Conservation (phyloP, 192 early-diverging fungal species). For the Lobosporangium transversale region DNA sequence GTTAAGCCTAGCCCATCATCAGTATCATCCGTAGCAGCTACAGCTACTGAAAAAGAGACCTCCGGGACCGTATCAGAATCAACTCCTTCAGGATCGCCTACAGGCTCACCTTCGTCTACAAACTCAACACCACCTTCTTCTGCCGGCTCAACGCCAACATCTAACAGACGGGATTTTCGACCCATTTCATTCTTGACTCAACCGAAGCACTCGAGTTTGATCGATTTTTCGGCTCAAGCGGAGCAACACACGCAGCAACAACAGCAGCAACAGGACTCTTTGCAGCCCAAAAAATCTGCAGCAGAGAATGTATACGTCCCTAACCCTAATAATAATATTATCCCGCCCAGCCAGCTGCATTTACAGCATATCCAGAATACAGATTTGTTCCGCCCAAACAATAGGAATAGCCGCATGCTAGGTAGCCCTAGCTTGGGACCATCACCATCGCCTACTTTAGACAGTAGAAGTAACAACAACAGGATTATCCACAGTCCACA, state of each 20-base stretch:
- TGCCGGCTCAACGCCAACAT: not conserved
- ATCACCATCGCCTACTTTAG: not conserved
- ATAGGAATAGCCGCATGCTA: slow-evolving; percentile 14
- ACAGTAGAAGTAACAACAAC: not conserved
- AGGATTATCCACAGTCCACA: slow-evolving; percentile 25
- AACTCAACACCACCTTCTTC: slow-evolving; percentile 19
- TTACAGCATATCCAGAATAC: slow-evolving; percentile 32
- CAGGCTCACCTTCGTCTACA: slow-evolving; percentile 15
- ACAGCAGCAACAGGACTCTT: slow-evolving; percentile 14
- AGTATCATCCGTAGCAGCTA: not conserved
- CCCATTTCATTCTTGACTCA: slow-evolving; percentile 43
- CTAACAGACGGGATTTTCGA: slow-evolving; percentile 30
- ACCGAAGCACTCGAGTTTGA: slow-evolving; percentile 1
- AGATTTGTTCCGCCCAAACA: slow-evolving; percentile 8
- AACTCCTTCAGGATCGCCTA: no score
- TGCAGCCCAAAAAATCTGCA: not conserved
- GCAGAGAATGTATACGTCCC: slow-evolving; percentile 32
- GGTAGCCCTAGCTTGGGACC: slow-evolving; percentile 43
- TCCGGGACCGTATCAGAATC: not conserved
- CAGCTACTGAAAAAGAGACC: not conserved
- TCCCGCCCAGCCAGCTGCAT: slow-evolving; percentile 32
- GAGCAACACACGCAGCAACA: slow-evolving; percentile 15
- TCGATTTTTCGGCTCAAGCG: slow-evolving; percentile 1
- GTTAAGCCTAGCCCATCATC: slow-evolving; percentile 8
- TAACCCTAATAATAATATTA: slow-evolving; percentile 40